Conservation (phyloP, 2,329 filamentous ascomycete species). For the Blumeriella jaapii region DNA sequence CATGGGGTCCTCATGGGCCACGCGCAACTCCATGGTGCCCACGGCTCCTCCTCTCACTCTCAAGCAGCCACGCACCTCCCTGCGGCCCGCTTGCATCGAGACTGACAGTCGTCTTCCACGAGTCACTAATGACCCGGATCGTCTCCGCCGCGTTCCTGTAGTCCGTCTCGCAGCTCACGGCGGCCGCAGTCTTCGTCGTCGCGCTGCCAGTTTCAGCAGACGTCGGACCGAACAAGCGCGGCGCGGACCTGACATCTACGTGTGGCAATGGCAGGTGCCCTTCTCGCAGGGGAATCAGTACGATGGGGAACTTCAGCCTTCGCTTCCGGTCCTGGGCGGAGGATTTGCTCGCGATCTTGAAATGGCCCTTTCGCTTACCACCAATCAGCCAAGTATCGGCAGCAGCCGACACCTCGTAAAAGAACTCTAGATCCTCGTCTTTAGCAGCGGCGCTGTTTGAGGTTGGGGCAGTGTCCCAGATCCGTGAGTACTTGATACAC, state of each 20-base stretch:
- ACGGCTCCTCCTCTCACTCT: slow-evolving; percentile 37
- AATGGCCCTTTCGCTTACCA: slow-evolving; percentile 68
- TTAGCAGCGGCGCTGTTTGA: slow-evolving; percentile 13
- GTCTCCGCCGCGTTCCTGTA: slow-evolving; percentile 67
- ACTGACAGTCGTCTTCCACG: slow-evolving; percentile 61
- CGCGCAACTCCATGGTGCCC: slow-evolving; percentile 7
- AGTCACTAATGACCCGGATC: slow-evolving; percentile 61
- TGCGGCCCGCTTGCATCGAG: slow-evolving; percentile 55
- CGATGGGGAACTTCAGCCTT: slow-evolving; percentile 46
- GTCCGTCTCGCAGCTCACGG: slow-evolving; percentile 64
- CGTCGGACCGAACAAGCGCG: slow-evolving; percentile 16
- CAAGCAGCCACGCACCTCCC: slow-evolving; percentile 55
- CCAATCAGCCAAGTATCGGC: slow-evolving; percentile 76
- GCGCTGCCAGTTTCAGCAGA: slow-evolving; percentile 11
- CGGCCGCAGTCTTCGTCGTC: slow-evolving; percentile 15
- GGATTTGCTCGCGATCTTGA: slow-evolving; percentile 42
- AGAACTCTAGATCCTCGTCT: slow-evolving; percentile 52
- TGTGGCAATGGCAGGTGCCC: slow-evolving; percentile 68
- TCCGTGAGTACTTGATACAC: slow-evolving; percentile 48
- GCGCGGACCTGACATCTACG: slow-evolving; percentile 63
- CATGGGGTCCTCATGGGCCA: too few relatives aligned
- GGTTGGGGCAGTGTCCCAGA: slow-evolving; percentile 41
- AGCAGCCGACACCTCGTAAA: slow-evolving; percentile 68
- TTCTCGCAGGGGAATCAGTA: slow-evolving; percentile 69
- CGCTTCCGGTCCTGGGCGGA: slow-evolving; percentile 35